Percentiles rank a stretch among this genome's conserved stretches.
Conservation (phyloP, 2,329 filamentous ascomycete genomes). For the Aurifilum marmelostoma region DNA sequence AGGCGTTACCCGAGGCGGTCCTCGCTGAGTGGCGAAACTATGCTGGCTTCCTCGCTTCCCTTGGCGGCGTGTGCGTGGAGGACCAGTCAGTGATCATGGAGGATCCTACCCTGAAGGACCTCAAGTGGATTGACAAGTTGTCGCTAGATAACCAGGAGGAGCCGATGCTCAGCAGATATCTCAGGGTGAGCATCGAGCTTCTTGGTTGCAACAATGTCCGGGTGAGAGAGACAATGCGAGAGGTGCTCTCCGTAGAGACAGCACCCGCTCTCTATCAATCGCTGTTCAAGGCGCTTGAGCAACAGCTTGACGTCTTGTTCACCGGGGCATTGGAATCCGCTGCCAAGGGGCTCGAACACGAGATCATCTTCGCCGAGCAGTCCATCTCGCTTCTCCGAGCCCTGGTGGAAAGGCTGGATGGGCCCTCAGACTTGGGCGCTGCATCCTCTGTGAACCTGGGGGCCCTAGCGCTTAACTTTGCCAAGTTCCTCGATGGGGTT, state of each 20-base stretch:
- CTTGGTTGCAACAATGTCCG: conserved; percentile 66
- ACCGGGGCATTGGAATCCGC: conserved; percentile 56
- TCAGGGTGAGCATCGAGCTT: conserved; percentile 66
- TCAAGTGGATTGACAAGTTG: conserved; percentile 67
- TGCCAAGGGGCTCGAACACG: conserved; percentile 56
- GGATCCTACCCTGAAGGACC: conserved; percentile 58
- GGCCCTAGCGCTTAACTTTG: conserved; percentile 65
- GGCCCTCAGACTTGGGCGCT: conserved; percentile 63
- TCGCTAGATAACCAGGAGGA: conserved; percentile 64
- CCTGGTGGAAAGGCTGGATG: conserved; percentile 67
- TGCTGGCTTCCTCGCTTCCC: conserved; percentile 68
- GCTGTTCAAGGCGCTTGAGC: conserved; percentile 66
- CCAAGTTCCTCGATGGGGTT: conserved; percentile 65
- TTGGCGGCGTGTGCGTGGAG: conserved; percentile 68
- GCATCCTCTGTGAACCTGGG: conserved; percentile 68
- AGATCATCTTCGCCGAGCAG: conserved; percentile 70
- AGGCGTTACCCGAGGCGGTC: conserved; percentile 57
- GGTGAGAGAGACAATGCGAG: conserved; percentile 68
- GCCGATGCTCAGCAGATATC: conserved; percentile 61
- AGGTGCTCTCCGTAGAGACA: conserved; percentile 68
- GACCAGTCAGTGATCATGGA: conserved; percentile 61
- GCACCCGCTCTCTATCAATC: conserved; percentile 64
- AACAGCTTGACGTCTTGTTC: conserved; percentile 66
- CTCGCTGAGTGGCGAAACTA: conserved; percentile 70
- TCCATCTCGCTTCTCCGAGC: conserved; percentile 65